These are phyloP conservation scores for Yarrowia phangngaensis DNA, from an alignment of 805 yeast species.

Conservation along the genomic window DNA sequence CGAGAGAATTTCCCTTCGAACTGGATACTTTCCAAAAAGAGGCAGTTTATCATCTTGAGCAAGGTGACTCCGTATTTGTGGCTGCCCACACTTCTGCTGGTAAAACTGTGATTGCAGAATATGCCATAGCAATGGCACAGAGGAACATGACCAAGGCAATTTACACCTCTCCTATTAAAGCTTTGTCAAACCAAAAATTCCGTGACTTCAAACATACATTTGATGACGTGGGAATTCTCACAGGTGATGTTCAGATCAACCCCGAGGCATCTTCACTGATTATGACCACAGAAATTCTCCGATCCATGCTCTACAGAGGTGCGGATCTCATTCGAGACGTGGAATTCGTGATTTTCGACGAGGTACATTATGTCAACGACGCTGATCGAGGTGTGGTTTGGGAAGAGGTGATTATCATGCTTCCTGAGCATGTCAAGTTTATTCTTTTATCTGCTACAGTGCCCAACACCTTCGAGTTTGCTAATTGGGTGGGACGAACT, in stretches of 20 bases:
- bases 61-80: conserved; percentile 96
- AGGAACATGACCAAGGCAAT: conserved; percentile 96
- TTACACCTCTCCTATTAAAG: conserved; percentile 93
- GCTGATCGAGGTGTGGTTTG: conserved; percentile 97
- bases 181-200: conserved; percentile 83
- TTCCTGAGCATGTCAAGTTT: conserved; percentile 93
- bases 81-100: conserved; percentile 99
- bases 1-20: conserved; percentile 91
- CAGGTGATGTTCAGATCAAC: conserved; percentile 97
- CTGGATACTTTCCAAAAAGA: conserved; percentile 94
- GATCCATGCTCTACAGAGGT: conserved; percentile 94
- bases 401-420: conserved; percentile 98
- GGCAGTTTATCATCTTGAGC: conserved; percentile 93
- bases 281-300: conserved; percentile 94
- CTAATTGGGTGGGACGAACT: conserved; percentile 97
- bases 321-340: conserved; percentile 96
- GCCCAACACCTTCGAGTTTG: conserved; percentile 97
- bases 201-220: conserved; percentile 80
- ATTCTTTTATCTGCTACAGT: conserved; percentile 93
- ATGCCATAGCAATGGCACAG: conserved; percentile 94
- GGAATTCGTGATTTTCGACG: conserved; percentile 95
- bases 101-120: conserved; percentile 96
- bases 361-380: conserved; percentile 96
- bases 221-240: conserved; percentile 86
- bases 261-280: conserved; percentile 94